Conservation (phyloP, 257 asterid species). For the Euphrasia confusa region DNA sequence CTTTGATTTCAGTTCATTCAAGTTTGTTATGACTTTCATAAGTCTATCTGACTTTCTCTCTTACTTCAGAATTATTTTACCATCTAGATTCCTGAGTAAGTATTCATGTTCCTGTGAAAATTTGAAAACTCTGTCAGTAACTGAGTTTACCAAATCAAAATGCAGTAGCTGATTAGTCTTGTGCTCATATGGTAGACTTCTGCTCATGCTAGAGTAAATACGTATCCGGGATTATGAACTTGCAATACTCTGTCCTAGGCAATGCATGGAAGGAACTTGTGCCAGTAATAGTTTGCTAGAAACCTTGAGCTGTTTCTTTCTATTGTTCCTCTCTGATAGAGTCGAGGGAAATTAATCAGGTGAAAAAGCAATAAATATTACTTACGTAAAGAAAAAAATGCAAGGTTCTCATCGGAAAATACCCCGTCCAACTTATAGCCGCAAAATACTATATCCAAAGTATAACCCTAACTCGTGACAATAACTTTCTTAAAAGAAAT, state of each 20-base stretch:
- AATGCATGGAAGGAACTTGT: conserved; percentile 14
- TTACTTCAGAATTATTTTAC: not conserved
- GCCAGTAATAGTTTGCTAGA: not conserved
- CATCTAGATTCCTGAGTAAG: conserved; percentile 6
- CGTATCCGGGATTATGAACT: not conserved
- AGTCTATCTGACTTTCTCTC: conserved; percentile 8
- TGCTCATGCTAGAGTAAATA: conserved; percentile 3
- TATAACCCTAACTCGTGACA: no score
- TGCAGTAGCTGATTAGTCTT: conserved; percentile 12
- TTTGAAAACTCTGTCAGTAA: conserved; percentile 2
- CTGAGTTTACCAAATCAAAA: conserved; percentile 11
- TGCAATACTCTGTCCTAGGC: conserved; percentile 10
- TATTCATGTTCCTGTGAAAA: conserved; percentile 14
- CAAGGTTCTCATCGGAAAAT: no score
- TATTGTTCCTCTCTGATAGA: not conserved
- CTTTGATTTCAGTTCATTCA: conserved; percentile 3
- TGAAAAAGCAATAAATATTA: no score
- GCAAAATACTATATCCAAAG: no score
- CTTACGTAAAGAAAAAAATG: no score
- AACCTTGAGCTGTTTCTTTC: conserved; percentile 15
- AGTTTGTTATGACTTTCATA: conserved; percentile 2
- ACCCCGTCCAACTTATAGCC: no score
- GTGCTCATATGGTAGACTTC: conserved; percentile 8
- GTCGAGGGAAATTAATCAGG: no score
- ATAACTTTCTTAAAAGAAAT: no score